These are phyloP conservation scores for Mortierella polycephala DNA, from an alignment of 371 early-diverging fungal species.

Conservation along the genomic window DNA sequence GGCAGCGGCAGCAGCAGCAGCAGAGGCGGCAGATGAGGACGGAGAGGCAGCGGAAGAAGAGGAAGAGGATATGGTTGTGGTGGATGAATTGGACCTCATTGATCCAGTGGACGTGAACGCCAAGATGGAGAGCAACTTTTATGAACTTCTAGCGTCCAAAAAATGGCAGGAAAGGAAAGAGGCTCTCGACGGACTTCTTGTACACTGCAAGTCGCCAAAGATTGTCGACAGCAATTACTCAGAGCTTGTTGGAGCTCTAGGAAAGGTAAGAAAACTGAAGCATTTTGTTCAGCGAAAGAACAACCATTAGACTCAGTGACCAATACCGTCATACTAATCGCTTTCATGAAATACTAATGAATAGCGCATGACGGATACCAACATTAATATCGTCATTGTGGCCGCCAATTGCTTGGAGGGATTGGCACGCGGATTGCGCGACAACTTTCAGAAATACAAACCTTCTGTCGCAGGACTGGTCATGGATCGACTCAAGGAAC, in stretches of 20 bases:
- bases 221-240: slow-evolving; percentile 79
- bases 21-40: slow-evolving; percentile 37
- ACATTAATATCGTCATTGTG: slow-evolving; percentile 82
- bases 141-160: slow-evolving; percentile 72
- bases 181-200: slow-evolving; percentile 80
- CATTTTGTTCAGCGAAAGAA: not conserved
- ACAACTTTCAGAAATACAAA: slow-evolving; percentile 82
- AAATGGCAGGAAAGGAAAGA: slow-evolving; percentile 98
- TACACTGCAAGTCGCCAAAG: slow-evolving; percentile 77
- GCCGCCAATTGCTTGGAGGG: slow-evolving; percentile 87
- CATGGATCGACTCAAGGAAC: slow-evolving; percentile 94
- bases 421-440: slow-evolving; percentile 86
- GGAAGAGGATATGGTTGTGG: slow-evolving; percentile 63
- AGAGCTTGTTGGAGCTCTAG: slow-evolving; percentile 85
- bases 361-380: slow-evolving; percentile 86
- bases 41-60: slow-evolving; percentile 54
- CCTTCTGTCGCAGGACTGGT: slow-evolving; percentile 75
- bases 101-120: slow-evolving; percentile 92
- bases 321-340: not conserved
- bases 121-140: slow-evolving; percentile 86
- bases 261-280: slow-evolving; percentile 67
- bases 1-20: slow-evolving; percentile 61
- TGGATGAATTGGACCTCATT: slow-evolving; percentile 84
- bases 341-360: slow-evolving; percentile 1
- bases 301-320: not conserved